Base-by-base conservation (phyloP, 345 rosid genomes). In the Salix purpurea region DNA sequence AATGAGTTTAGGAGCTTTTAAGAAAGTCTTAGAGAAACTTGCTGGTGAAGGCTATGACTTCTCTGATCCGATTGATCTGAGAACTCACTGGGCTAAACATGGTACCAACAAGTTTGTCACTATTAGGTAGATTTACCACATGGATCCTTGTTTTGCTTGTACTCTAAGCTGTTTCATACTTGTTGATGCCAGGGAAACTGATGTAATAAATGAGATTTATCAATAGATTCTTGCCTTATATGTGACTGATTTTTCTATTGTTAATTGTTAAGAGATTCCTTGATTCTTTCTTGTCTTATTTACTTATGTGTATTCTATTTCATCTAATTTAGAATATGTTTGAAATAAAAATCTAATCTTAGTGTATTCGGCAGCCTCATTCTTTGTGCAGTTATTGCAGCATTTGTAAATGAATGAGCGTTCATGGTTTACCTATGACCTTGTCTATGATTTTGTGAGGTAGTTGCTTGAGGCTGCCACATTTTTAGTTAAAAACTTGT, bases 71-170 rank as follows among this genome's bases (percentile, higher is more conserved):
- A 90, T 94, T 82, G 98, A 94, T 86, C 82, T 92, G 85, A 92
- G 91, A 90, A 80, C 86, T 65, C 93, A 96, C 80, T 96, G 98
- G 99, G 98, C 99, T 4, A 92, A 91, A 85, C 99, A 96, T 82
- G 99, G 99, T 48, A 96, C 99, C 71, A 93, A 93, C 89, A 96
- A 94, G 92, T 93, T 93, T 42, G 97, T 96, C 82, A 96, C 99
- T 4, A 96, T 96, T 89, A 93, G 96, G 87, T 96, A 93, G 93
- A 78, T 80, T 77, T 71, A 71, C 56, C 28, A 58, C 10, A 24
- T 58, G 28, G 24, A 58, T 58, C 24, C 28, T 58, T 24, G n/a
- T 23, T 58, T 13, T n/a, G 14, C 12, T 58, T 58, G 28, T 24
- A 58, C 64, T 58, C 28, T n/a, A n/a, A 23, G 28, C 28, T 58